These are phyloP conservation scores for Phytophthora uliginosa DNA, from an alignment of 352 stramenopile genomes.

Conservation along the genomic window DNA sequence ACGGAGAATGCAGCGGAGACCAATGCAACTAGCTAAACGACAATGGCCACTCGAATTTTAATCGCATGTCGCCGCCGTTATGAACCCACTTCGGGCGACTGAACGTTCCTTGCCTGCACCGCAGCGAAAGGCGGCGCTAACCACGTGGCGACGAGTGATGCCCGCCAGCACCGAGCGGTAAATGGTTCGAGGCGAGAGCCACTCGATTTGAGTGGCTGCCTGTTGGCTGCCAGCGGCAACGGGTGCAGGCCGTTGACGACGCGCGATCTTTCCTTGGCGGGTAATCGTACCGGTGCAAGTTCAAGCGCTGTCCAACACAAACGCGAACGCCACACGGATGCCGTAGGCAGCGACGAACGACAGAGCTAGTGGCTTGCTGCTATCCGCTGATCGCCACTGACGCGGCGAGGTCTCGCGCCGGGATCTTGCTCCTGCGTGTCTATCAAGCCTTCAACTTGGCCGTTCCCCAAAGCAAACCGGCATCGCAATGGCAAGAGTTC, in stretches of 20 bases:
- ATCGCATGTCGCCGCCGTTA: background rate
- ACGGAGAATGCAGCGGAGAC: background rate
- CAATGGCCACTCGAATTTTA: constrained; percentile 3
- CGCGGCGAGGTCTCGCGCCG: constrained; percentile 1
- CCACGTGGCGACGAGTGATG: constrained; percentile 7
- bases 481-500: background rate
- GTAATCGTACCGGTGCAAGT: constrained; percentile 16
- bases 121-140: constrained; percentile 23
- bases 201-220: background rate
- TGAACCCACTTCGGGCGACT: constrained; percentile 20
- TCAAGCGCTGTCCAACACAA: background rate
- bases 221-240: background rate
- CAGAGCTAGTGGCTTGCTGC: too few species aligned
- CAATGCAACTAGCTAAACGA: constrained; percentile 1
- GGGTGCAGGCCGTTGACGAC: constrained; percentile 1
- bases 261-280: constrained; percentile 10
- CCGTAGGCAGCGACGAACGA: too few species aligned
- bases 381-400: background rate
- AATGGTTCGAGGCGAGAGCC: background rate
- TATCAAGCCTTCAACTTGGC: constrained; percentile 20
- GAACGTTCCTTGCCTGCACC: constrained; percentile 13
- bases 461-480: background rate
- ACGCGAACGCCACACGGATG: background rate
- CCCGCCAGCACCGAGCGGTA: background rate
- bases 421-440: constrained; percentile 3